Evolutionary conservation across 495 filamentous ascomycete species (phyloP), one percentile per base, ranked within the genome.

Genomic region (Podospora pseudoanserina): DNA sequence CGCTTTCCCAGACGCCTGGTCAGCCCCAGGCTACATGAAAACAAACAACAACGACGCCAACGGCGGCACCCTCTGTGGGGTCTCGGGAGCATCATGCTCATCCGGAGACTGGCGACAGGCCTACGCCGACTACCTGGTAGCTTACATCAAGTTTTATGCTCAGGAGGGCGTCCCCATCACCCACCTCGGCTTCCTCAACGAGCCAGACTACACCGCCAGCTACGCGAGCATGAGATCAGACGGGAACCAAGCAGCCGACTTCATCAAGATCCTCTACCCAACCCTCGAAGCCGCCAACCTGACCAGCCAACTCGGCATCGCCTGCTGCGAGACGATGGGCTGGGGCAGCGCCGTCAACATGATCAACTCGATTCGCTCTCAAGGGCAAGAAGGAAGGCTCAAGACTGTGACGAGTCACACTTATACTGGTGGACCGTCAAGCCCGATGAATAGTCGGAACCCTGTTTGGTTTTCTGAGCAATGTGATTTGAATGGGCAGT

Each of bases 61-160:
- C 65, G 84, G 84, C 32, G 84, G 85, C n/a, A 83, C 79, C 55
- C 74, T 88, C 3, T 87, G 86, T 74, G 86, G 85, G 27, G 79
- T 84, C 6, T 67, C 76, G 5, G 80, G 80, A 4, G 70, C 79
- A 1, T 73, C 66, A 53, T 88, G 86, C 69, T 68, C 72, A 2
- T 77, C 70, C 7, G 85, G 85, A 3, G 83, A 86, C 70, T 88
- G 85, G 84, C 78, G 78, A 64, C 82, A 87, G 71, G 81, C 85
- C 3, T 88, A 81, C 69, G 86, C 84, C 18, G 75, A 87, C 69
- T 86, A 85, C 72, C 74, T 87, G 5, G 81, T 86, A 26, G 77
- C 83, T 53, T 87, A 85, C 66, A 73, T 84, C 32, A 73, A 81
- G 58, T 82, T 79, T 71, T 88, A 88, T 73, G 69, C 75, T 6